Evolutionary conservation across 2,329 filamentous ascomycete species (phyloP).

Genomic region (Dactylellina cionopaga): DNA sequence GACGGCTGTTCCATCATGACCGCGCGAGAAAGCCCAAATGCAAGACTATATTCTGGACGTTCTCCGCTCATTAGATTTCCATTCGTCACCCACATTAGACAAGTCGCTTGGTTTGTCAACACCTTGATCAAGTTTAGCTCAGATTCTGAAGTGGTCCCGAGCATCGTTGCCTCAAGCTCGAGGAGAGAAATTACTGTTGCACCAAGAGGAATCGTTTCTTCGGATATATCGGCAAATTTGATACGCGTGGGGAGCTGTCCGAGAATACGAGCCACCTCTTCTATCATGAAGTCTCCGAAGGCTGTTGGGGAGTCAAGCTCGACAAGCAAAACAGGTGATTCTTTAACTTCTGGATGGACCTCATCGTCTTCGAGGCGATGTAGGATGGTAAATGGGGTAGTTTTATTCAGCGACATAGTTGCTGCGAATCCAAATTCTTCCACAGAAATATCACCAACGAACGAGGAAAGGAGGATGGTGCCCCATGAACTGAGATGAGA

Average conservation of each 20-base stretch:
- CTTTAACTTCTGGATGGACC: neutral
- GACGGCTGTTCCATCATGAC: constrained; percentile 55
- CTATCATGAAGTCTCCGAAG: neutral
- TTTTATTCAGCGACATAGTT: neutral
- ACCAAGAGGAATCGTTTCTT: constrained; percentile 3
- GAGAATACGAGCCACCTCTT: neutral
- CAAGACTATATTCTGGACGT: constrained; percentile 52
- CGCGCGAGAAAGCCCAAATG: constrained; percentile 53
- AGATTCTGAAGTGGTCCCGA: constrained; percentile 22
- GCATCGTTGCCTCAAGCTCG: constrained; percentile 31
- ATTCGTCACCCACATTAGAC: constrained; percentile 54
- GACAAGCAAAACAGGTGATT: neutral
- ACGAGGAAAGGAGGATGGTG: neutral
- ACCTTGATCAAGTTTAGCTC: constrained; percentile 41
- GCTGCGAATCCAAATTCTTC: neutral
- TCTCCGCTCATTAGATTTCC: constrained; percentile 44
- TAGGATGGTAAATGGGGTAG: neutral
- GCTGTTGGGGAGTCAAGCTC: neutral
- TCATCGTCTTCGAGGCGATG: constrained; percentile 1
- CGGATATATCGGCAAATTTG: neutral
- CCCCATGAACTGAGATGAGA: neutral
- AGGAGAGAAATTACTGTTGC: constrained; percentile 39
- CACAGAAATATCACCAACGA: neutral
- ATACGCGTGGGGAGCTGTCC: constrained; percentile 4
- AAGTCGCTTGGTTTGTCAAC: constrained; percentile 43